Evolutionary conservation across 2,329 filamentous ascomycete genomes (phyloP), one percentile per base, ranked within the genome.

Genomic region (Balansia obtecta): DNA sequence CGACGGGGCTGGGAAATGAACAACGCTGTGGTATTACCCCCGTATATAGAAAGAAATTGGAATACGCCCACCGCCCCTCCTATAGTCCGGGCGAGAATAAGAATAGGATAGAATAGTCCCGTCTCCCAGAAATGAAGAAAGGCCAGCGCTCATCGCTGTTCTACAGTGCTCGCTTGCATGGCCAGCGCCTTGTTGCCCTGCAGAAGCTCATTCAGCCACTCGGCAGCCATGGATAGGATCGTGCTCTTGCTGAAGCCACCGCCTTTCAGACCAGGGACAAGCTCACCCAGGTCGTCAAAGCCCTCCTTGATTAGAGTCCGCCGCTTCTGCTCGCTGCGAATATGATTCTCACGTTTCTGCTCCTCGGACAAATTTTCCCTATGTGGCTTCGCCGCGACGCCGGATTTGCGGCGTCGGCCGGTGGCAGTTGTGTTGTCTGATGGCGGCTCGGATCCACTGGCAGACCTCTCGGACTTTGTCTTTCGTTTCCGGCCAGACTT

Each of bases 341-440:
- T 93, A 61, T 94, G 88, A 57, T 95, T 95, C 60, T 83, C 83
- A 44, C 87, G 76, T 66, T 91, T 93, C 65, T 93, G 85, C 53
- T 85, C 82, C 57, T 91, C 86, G 0, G 82, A 79, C 4, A 93
- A 80, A 58, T 95, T 95, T 61, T 83, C 84, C 27, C 85, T 69
- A 2, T 72, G 61, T 2, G 68, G 52, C 58, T 81, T 82, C 16
- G 65, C 55, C 10, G 57, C 63, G 5, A 59, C 62, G 7, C 61
- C 63, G 1, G 76, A 77, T 58, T 77, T 80, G 37, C 75, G 71
- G 46, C 76, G 68, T 58, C 77, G 77, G 13, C 65, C 65, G 55
- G 63, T 65, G 46, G 57, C 61, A 53, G 61, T 65, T 48, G 59
- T 63, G 22, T 64, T 63, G 22, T 64, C 65, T 4, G 63, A 67